A percentile compares a stretch with the other conserved stretches of the same genome.
Conservation (phyloP, 192 early-diverging fungal genomes). For the Fimicolochytrium jonesii region DNA sequence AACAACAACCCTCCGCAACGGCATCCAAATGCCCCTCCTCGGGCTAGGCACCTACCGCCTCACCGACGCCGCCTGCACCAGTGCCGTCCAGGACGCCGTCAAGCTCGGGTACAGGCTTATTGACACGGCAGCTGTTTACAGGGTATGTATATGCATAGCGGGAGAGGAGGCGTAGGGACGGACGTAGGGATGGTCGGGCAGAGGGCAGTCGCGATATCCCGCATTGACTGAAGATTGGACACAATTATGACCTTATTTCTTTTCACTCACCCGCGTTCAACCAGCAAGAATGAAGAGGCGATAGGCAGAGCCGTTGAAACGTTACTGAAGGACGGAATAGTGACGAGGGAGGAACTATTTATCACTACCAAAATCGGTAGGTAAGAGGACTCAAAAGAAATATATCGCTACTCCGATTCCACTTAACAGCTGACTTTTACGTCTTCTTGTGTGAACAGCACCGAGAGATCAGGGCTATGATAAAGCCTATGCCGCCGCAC, state of each 20-base stretch:
- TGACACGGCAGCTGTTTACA: slow-evolving; percentile 30
- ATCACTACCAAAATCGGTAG: slow-evolving; percentile 40
- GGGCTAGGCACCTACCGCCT: slow-evolving; percentile 31
- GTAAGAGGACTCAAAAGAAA: background rate
- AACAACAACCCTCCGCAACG: slow-evolving; percentile 21
- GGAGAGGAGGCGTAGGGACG: too few species aligned
- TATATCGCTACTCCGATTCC: background rate
- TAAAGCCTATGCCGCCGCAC: slow-evolving; percentile 30
- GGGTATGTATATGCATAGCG: slow-evolving; percentile 13
- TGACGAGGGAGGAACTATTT: slow-evolving; percentile 31
- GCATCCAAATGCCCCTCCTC: slow-evolving; percentile 10
- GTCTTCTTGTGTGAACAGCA: background rate
- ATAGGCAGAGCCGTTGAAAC: slow-evolving; percentile 21
- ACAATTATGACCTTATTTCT: background rate
- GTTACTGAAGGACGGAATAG: background rate
- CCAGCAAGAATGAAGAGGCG: slow-evolving; percentile 30
- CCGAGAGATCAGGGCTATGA: slow-evolving; percentile 34
- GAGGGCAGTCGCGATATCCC: too few species aligned
- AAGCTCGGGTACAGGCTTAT: slow-evolving; percentile 21
- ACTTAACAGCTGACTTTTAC: background rate
- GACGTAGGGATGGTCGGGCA: too few species aligned
- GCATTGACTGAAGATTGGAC: too few species aligned
- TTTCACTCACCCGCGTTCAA: background rate
- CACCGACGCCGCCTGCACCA: slow-evolving; percentile 1
- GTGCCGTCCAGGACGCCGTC: slow-evolving; percentile 18